Base-by-base conservation (phyloP, 371 early-diverging fungal species). In the Apophysomyces variabilis region DNA sequence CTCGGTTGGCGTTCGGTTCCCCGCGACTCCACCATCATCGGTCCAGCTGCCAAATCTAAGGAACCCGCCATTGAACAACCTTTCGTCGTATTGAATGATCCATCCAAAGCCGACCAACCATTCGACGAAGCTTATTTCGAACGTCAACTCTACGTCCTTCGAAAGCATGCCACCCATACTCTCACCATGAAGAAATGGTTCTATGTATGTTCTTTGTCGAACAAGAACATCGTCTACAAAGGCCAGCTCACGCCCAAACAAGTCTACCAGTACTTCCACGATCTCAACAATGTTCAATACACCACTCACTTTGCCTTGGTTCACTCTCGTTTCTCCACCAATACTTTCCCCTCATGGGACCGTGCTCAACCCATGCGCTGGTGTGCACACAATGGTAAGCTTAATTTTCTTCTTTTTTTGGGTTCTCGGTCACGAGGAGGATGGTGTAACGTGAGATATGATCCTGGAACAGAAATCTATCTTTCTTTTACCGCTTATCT, bases 261-360 rank as follows among this genome's bases (percentile, higher is more conserved):
- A 71, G 95, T 98, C 12, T 95, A 93, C 71, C 81, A 85, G 58
- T 98, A 96, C 80, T 98, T 92, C 75, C 79, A 87, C 63, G 99
- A 98, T 83, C 83, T 98, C 57, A 85, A 83, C 66, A 92, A 96
- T 73, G 84, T 87, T 58, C 84, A 79, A 46, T 97, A 89, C 78
- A 80, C 83, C 54, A 89, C 94, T 59, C 95, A 96, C 72, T 98
- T 97, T 88, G 93, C 95, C 14, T 80, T 98, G 46, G 99, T 98
- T 39, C 99, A 98, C 79, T 96, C 97, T 3, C 70, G 70, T 16
- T 98, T 97, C 91, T 96, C 96, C 50, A 98, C 99, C 58, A 98
- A 98, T 82, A 98, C 99, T 32, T 97, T 97, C 78, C 99, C 99
- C 9, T 91, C 92, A 21, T 98, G 99, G 99, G 97, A 98, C 80